phyloP scores from a whole-genome alignment of 179 eudicot species.

The Monotropa hypopitys region DNA sequence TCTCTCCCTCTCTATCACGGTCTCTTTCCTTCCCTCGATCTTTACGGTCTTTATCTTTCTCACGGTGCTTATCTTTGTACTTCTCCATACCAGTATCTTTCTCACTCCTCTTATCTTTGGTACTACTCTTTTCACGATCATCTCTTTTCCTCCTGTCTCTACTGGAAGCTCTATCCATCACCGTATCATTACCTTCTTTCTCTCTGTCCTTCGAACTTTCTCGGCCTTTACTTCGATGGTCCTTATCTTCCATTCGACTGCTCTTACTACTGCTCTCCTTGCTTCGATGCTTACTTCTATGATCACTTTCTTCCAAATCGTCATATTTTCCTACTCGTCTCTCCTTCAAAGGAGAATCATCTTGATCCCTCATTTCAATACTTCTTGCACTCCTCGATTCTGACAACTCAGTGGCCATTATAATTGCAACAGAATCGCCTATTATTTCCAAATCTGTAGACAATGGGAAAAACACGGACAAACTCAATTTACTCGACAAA shows the following conservation, averaged over 20 bases:
- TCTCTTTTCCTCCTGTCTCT: conserved; percentile 43
- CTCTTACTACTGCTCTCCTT: conserved; percentile 56
- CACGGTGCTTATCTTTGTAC: conserved; percentile 27
- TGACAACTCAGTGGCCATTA: conserved; percentile 29
- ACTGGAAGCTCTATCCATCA: conserved; percentile 29
- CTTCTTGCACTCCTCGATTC: conserved; percentile 42
- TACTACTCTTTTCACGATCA: conserved; percentile 28
- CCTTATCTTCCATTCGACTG: conserved; percentile 69
- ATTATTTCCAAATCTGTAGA: background rate
- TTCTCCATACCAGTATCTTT: conserved; percentile 36
- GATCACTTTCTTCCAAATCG: conserved; percentile 29
- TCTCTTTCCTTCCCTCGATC: conserved; percentile 35
- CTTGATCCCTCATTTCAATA: conserved; percentile 34
- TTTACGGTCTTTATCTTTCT: conserved; percentile 29
- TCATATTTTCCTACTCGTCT: conserved; percentile 27
- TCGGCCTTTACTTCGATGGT: conserved; percentile 46
- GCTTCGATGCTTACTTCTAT: conserved; percentile 47
- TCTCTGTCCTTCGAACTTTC: conserved; percentile 41
- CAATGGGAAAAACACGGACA: background rate
- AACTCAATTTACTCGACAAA: no score
- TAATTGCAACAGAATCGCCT: background rate
- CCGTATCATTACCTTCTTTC: conserved; percentile 32
- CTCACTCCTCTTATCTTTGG: conserved; percentile 37
- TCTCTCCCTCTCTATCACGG: conserved; percentile 25
- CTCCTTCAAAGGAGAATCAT: conserved; percentile 33